Base-by-base conservation (phyloP, 768 basidiomycete species). In the Lepiota subincarnata region DNA sequence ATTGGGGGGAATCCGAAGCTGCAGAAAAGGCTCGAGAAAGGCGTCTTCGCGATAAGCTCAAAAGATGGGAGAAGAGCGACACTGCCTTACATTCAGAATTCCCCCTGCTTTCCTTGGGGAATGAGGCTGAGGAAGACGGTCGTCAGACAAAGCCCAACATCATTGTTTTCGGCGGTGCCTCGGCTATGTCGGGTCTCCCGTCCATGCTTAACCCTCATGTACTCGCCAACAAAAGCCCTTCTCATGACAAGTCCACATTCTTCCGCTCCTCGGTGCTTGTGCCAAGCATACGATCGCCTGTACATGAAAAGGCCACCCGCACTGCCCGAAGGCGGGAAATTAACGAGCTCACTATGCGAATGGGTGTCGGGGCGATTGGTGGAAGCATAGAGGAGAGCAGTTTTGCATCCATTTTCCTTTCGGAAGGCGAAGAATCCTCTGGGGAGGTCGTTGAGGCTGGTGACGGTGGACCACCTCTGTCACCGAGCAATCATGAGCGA, bases 301-400 rank as follows among this genome's bases (percentile, higher is more conserved):
- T 62, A 1, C 68, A 71, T 10, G 91, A 93, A 63, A 75, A 73
- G 40, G 66, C 71, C 6, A 78, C 73, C 46, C 80, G 91, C 42
- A 73, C 85, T 55, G 69, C 71, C 3, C 73, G 91, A 34, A 74
- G 91, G 53, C 73, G 81, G 53, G 86, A 92, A 59, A 81, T 91
- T 50, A 93, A 93, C 64, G 85, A 89, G 61, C 69, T 93, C 41
- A 84, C 81, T 0, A 86, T 90, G 76, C 81, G 88, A n/a, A 89
- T 91, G 83, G 91, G 82, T 4, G 75, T 92, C 35, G 87, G 86
- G 31, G 79, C 80, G 0, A 76, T 90, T 6, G 91, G 91, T 8
- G 92, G 91, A 10, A 61, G 72, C 6, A 62, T 91, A 5, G 83
- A 82, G 41, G 59, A 65, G 22, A 62, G n/a, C 57, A 57, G 43